Percentiles rank a stretch among this genome's conserved stretches.
Conservation (phyloP, 2,329 filamentous ascomycete genomes). For the Fusarium sp. region DNA sequence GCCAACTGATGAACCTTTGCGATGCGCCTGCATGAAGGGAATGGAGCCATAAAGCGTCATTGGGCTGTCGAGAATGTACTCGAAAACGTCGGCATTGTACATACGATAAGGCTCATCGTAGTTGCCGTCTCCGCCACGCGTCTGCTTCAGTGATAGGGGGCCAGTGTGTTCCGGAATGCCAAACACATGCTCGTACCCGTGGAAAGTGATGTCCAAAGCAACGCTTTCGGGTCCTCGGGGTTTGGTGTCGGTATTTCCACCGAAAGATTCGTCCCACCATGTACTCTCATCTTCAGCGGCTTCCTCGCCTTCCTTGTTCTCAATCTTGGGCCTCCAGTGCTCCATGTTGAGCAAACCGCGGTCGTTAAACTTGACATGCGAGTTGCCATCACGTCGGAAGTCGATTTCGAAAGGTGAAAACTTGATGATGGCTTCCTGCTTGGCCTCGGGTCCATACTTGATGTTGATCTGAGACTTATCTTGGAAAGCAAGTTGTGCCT, state of each 20-base stretch:
- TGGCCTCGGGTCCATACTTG: conserved; percentile 78
- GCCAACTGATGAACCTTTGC: conserved; percentile 90
- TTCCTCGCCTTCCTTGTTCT: conserved; percentile 67
- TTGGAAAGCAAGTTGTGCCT: conserved; percentile 73
- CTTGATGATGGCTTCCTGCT: conserved; percentile 83
- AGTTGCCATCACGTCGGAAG: conserved; percentile 83
- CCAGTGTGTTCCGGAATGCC: conserved; percentile 95
- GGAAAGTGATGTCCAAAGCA: conserved; percentile 89
- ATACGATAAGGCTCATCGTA: conserved; percentile 91
- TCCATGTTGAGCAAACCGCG: conserved; percentile 92
- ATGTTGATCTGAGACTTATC: conserved; percentile 76
- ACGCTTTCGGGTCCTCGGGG: conserved; percentile 95
- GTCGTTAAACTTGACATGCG: conserved; percentile 89
- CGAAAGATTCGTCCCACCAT: conserved; percentile 98
- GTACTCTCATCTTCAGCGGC: conserved; percentile 80
- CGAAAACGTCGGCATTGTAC: conserved; percentile 97
- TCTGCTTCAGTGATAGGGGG: conserved; percentile 87
- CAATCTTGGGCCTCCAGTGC: conserved; percentile 91
- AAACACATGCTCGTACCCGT: conserved; percentile 90
- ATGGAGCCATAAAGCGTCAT: conserved; percentile 99
- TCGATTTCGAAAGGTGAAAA: conserved; percentile 86
- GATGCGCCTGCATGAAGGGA: conserved; percentile 97
- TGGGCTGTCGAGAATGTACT: conserved; percentile 95
- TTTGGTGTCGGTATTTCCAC: conserved; percentile 94
- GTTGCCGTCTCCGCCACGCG: conserved; percentile 85